Base-by-base conservation (phyloP, 1,284 basidiomycete genomes). In the Naganishia albida region DNA sequence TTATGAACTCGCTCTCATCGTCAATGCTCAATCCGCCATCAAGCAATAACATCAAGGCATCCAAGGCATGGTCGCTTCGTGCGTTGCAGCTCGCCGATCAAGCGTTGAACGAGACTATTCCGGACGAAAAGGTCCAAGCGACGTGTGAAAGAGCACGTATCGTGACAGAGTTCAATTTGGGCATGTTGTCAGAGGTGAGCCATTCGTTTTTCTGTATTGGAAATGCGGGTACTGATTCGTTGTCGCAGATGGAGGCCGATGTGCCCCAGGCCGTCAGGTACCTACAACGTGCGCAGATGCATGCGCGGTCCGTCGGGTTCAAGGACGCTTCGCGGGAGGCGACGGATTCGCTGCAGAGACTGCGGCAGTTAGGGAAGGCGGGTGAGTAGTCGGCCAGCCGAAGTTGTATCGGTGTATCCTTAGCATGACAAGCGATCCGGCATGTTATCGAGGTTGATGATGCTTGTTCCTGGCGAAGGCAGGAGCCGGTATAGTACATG, bases 1-100 rank as follows among this genome's bases (percentile, higher is more conserved):
- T 79, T 23, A 80, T 80, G 75, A 78, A 78, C 42, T 71, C 76
- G 26, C 71, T 80, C 26, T 78, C 77, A 0, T 74, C 75, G 0
- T 73, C 77, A 60, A 72, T 75, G 6, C 69, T 77, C 8, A 72
- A 75, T 20, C 74, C 78, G 1, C 69, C 65, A 8, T 72, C 76
- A 1, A 26, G 68, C 2, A 53, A 74, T 59, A 71, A 76, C 15
- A 71, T 75, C 66, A 75, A 72, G 55, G 69, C 72, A 10, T 70
- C 76, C 10, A 69, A 69, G 59, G 75, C 75, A 26, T 80, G 77
- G 77, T 77, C 77, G 1, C 67, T 75, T 20, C 70, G 72, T 43
- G 71, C 77, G 2, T 70, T 78, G 1, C 72, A 78, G 59, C 63
- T 78, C 23, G 71, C 72, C 16, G 73, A 78, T 65, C 66, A 70